Base-by-base conservation (phyloP, 305 asterid genomes). In the Fraxinus albicans region DNA sequence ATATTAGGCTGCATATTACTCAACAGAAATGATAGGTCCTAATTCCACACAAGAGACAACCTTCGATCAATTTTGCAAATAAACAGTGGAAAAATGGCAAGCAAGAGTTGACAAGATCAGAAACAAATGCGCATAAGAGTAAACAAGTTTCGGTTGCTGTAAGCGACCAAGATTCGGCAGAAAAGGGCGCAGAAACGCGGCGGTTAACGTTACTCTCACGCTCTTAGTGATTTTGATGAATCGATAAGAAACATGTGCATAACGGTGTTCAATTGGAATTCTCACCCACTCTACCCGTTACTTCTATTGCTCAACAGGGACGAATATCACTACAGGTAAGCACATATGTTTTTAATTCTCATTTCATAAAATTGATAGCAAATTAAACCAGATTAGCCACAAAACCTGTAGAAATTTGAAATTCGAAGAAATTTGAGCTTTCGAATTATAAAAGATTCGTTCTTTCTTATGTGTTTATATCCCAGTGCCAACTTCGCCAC, bases 241-340 rank as follows among this genome's bases (percentile, higher is more conserved):
- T 55, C 10, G 10, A 27, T n/a, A 55, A 15, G 33, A 19, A 79
- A 5, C 1, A 93, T 92, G 97, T 92, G 97, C 78, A 92, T 92
- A 79, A 90, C 92, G 35, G 96, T 84, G 73, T 92, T 93, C 86
- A 3, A 86, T 60, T 93, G 96, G 97, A 91, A 84, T 82, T 86
- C 89, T 72, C 90, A 91, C 58, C 95, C 95, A 12, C 67, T 79
- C 4, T 86, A 91, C 74, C 96, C 97, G 10, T 84, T 93, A 75
- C 85, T 93, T 36, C 82, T 93, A 8, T 83, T 92, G 88, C 93
- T 92, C 90, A 95, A 95, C 92, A 86, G 99, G 77, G 99, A 94
- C 81, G 99, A 94, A 83, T 92, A 36, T 83, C 86, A 89, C 88
- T 40, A 83, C 58, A 93, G 98, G 97, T 93, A 29, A 4, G 72